Percentiles rank a stretch among this genome's conserved stretches.
phyloP scores from a whole-genome alignment of 2,329 filamentous ascomycete species.

The Plenodomus lindquistii region DNA sequence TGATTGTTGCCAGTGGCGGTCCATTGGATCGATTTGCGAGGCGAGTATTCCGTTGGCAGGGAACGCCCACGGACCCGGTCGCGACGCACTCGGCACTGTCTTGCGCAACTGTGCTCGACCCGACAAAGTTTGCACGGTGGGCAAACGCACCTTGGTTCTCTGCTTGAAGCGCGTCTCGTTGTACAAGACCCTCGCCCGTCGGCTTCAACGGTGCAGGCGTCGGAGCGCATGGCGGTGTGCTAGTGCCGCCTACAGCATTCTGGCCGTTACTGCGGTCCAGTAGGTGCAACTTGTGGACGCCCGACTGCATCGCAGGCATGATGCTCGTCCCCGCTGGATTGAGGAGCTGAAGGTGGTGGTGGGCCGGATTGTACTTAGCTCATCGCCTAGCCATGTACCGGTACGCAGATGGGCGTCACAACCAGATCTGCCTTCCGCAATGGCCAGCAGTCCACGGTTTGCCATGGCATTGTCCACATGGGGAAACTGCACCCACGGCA shows the following conservation, averaged over 20 bases:
- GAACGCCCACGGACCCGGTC: slow-evolving; percentile 12
- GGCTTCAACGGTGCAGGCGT: slow-evolving; percentile 12
- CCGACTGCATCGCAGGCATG: slow-evolving; percentile 2
- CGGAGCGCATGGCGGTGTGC: slow-evolving; percentile 8
- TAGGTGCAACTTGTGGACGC: slow-evolving; percentile 7
- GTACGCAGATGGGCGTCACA: not conserved
- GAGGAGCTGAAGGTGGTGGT: slow-evolving; percentile 3
- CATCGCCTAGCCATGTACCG: too few relatives aligned
- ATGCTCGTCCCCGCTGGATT: slow-evolving; percentile 10
- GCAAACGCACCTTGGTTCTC: slow-evolving; percentile 20
- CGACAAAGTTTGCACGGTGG: slow-evolving; percentile 24
- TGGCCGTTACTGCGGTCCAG: slow-evolving; percentile 16
- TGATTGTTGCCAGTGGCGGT: slow-evolving; percentile 49
- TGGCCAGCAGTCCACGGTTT: too few relatives aligned
- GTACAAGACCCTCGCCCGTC: slow-evolving; percentile 1
- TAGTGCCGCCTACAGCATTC: slow-evolving; percentile 7
- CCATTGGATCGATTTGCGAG: slow-evolving; percentile 37
- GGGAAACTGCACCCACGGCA: too few relatives aligned
- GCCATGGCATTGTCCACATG: too few relatives aligned
- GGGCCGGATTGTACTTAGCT: slow-evolving; percentile 15
- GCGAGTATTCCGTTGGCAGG: slow-evolving; percentile 31
- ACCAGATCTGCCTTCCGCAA: too few relatives aligned
- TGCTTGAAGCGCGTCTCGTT: slow-evolving; percentile 7
- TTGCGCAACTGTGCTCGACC: slow-evolving; percentile 8
- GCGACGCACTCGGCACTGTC: not conserved